Conservation (phyloP, 495 filamentous ascomycete species). For the Hypoxylon trugodes region DNA sequence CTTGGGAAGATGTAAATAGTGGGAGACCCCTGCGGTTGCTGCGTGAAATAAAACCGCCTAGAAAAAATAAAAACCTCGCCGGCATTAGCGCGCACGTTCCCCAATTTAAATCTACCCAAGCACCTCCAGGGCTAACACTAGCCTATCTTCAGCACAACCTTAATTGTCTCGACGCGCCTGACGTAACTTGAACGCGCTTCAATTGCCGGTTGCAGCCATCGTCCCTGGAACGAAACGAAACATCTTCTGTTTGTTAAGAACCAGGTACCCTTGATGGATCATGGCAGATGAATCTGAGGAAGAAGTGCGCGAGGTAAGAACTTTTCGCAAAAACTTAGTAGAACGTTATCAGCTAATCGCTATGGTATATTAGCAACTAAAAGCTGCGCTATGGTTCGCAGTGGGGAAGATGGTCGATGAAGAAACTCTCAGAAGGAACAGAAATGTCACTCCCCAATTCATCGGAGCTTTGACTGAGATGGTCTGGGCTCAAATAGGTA, state of each 20-base stretch:
- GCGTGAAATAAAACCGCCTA: slow-evolving; percentile 30
- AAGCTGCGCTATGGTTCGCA: slow-evolving; percentile 91
- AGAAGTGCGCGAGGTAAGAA: slow-evolving; percentile 37
- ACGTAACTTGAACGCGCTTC: slow-evolving; percentile 23
- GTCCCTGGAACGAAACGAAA: slow-evolving; percentile 1
- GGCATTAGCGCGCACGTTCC: slow-evolving; percentile 11
- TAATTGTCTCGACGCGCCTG: slow-evolving; percentile 25
- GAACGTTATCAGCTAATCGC: slow-evolving; percentile 7
- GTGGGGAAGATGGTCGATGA: slow-evolving; percentile 92
- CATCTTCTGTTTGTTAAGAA: too few relatives aligned
- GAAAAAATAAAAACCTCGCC: slow-evolving; percentile 1
- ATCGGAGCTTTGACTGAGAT: slow-evolving; percentile 92
- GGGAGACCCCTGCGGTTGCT: slow-evolving; percentile 2
- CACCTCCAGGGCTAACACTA: neutral
- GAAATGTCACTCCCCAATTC: slow-evolving; percentile 94
- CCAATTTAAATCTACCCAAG: neutral
- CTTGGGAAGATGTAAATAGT: slow-evolving; percentile 10
- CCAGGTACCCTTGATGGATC: neutral
- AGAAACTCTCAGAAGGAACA: slow-evolving; percentile 75
- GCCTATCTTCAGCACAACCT: slow-evolving; percentile 23
- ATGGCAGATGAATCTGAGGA: slow-evolving; percentile 48
- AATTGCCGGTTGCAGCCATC: neutral
- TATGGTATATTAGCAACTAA: slow-evolving; percentile 69
- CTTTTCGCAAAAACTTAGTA: neutral
- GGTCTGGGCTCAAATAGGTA: slow-evolving; percentile 89